These are phyloP conservation scores for Coniella lustricola DNA, from an alignment of 2,329 filamentous ascomycete species.

Conservation along the genomic window DNA sequence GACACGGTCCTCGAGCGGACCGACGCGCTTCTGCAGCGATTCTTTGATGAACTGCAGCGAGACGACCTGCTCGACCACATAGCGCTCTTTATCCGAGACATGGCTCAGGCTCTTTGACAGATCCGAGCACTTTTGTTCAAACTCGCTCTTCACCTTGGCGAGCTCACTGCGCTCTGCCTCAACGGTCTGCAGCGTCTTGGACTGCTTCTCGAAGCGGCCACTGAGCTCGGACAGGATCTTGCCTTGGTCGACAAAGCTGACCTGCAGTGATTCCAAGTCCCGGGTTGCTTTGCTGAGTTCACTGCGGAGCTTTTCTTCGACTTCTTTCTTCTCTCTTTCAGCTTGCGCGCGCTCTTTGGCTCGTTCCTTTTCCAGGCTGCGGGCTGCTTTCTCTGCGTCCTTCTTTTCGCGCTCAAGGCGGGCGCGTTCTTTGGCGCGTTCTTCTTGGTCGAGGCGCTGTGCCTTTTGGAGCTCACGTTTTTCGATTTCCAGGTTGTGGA, in stretches of 20 bases:
- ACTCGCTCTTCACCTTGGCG: conserved; percentile 10
- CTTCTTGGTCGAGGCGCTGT: neutral
- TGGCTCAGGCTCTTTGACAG: conserved; percentile 10
- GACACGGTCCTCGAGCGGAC: conserved; percentile 18
- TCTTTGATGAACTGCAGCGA: conserved; percentile 19
- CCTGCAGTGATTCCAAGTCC: conserved; percentile 12
- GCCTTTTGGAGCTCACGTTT: conserved; percentile 5
- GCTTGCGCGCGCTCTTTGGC: neutral
- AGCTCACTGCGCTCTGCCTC: conserved; percentile 9
- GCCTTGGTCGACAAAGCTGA: conserved; percentile 15
- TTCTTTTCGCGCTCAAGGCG: neutral
- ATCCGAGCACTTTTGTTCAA: conserved; percentile 15
- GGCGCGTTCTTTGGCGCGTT: too few species aligned
- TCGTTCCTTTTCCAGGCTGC: too few species aligned
- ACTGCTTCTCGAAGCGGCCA: conserved; percentile 20
- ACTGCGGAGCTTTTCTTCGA: conserved; percentile 5
- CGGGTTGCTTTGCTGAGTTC: conserved; percentile 12
- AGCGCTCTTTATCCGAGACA: conserved; percentile 14
- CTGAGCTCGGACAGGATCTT: conserved; percentile 19
- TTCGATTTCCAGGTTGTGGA: conserved; percentile 11
- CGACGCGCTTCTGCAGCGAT: conserved; percentile 13
- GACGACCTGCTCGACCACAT: conserved; percentile 13
- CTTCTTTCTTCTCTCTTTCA: conserved; percentile 8
- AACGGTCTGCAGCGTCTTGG: conserved; percentile 9
- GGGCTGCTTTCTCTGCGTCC: neutral